phyloP scores from a whole-genome alignment of 331 rosid genomes.

The Dryas integrifolia region DNA sequence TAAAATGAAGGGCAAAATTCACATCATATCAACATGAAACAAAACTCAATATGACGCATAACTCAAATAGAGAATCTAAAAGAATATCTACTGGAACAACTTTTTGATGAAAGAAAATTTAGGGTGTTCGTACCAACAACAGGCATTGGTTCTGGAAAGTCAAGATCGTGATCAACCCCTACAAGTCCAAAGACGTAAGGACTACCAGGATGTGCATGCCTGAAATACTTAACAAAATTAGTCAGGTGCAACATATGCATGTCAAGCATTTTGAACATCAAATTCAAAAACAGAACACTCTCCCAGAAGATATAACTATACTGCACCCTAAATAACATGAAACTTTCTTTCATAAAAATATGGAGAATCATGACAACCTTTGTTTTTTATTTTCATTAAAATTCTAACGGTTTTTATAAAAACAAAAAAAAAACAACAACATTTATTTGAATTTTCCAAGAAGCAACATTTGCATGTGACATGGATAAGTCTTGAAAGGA shows the following conservation, averaged over 20 bases:
- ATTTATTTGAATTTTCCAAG: background rate
- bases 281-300: background rate
- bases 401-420: background rate
- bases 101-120: background rate
- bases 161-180: constrained; percentile 81
- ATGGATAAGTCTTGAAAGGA: background rate
- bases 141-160: constrained; percentile 99
- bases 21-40: background rate
- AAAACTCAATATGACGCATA: background rate
- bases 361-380: background rate
- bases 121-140: constrained; percentile 61
- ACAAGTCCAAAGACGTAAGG: constrained; percentile 96
- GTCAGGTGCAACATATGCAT: constrained; percentile 16
- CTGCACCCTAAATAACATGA: background rate
- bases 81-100: constrained; percentile 3
- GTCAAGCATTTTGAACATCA: constrained; percentile 13
- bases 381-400: background rate
- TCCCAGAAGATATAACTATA: background rate
- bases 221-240: constrained; percentile 34
- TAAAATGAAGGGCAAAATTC: background rate
- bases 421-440: background rate
- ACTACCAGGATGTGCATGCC: constrained; percentile 99
- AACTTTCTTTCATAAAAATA: background rate
- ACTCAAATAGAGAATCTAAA: background rate
- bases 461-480: background rate